Percentiles rank a stretch among this genome's conserved stretches.
These are phyloP conservation scores for Porogramme epimiltina DNA, from an alignment of 1,284 basidiomycete species.

Conservation along the genomic window DNA sequence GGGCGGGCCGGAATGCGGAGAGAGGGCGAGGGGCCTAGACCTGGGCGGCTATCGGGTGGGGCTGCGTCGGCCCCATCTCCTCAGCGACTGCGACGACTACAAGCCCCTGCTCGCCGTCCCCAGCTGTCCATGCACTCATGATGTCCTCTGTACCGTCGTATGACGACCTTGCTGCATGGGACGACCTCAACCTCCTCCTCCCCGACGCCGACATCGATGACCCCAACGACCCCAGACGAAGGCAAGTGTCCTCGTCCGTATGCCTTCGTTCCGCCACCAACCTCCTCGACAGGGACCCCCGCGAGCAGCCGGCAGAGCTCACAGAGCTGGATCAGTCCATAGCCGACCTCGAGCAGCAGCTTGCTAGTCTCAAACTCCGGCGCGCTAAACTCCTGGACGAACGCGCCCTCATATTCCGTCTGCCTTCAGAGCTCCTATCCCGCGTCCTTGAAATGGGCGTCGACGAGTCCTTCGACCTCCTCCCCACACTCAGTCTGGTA, in stretches of 20 bases:
- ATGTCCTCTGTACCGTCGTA: conserved; percentile 21
- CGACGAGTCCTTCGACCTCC: conserved; percentile 27
- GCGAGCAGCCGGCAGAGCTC: conserved; percentile 26
- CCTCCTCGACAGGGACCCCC: conserved; percentile 16
- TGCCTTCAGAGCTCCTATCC: conserved; percentile 37
- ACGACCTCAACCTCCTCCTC: conserved; percentile 25
- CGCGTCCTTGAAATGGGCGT: conserved; percentile 38
- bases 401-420: conserved; percentile 31
- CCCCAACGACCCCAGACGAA: conserved; percentile 18
- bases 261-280: not conserved
- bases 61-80: not conserved
- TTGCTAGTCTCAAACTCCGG: conserved; percentile 25
- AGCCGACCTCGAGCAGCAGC: conserved; percentile 27
- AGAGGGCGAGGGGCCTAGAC: no score
- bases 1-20: no score
- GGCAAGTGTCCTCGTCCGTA: conserved; percentile 17
- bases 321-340: conserved; percentile 30
- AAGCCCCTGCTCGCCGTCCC: no score
- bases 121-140: not conserved
- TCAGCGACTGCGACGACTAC: not conserved
- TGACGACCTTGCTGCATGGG: conserved; percentile 32
- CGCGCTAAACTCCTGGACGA: conserved; percentile 27
- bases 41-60: no score
- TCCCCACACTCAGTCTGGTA: conserved; percentile 30
- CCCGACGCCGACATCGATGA: conserved; percentile 19